A percentile compares a stretch with the other conserved stretches of the same genome.
Evolutionary conservation across 1,139 yeast genomes (phyloP).

Genomic region (Blastobotrys proliferans): DNA sequence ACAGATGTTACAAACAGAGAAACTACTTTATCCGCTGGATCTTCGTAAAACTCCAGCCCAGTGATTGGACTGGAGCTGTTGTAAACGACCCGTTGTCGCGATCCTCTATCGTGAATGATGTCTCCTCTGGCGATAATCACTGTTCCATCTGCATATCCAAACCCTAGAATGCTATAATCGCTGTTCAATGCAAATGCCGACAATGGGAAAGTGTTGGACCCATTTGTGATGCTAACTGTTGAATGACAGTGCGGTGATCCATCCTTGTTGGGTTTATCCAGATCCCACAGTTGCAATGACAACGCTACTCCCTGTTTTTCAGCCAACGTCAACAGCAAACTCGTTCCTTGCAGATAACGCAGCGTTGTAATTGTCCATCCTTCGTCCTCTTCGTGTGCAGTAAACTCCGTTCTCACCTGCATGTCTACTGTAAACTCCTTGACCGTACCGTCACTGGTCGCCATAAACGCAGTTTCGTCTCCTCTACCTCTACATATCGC

Average conservation of each 20-base stretch:
- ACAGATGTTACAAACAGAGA: constrained; percentile 63
- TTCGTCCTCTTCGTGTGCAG: constrained; percentile 46
- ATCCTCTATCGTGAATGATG: constrained; percentile 79
- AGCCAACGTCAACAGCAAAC: constrained; percentile 63
- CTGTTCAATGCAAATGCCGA: constrained; percentile 57
- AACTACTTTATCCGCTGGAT: constrained; percentile 30
- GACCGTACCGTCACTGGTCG: constrained; percentile 52
- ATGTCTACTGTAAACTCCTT: constrained; percentile 55
- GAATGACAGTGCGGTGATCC: constrained; percentile 40
- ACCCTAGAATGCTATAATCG: constrained; percentile 63
- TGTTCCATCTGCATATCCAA: constrained; percentile 87
- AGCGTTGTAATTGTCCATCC: constrained; percentile 63
- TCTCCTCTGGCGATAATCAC: constrained; percentile 86
- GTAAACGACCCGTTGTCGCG: constrained; percentile 76
- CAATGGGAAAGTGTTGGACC: constrained; percentile 66
- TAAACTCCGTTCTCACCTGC: constrained; percentile 46
- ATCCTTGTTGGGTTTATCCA: constrained; percentile 36
- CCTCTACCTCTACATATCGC: constrained; percentile 54
- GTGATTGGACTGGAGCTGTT: constrained; percentile 67
- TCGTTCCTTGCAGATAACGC: constrained; percentile 44
- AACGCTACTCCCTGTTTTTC: constrained; percentile 66
- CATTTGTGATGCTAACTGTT: constrained; percentile 44
- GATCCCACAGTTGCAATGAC: constrained; percentile 67
- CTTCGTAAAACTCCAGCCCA: constrained; percentile 55
- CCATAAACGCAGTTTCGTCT: constrained; percentile 47